These are phyloP conservation scores for Russula compacta DNA, from an alignment of 768 basidiomycete species.

Conservation along the genomic window DNA sequence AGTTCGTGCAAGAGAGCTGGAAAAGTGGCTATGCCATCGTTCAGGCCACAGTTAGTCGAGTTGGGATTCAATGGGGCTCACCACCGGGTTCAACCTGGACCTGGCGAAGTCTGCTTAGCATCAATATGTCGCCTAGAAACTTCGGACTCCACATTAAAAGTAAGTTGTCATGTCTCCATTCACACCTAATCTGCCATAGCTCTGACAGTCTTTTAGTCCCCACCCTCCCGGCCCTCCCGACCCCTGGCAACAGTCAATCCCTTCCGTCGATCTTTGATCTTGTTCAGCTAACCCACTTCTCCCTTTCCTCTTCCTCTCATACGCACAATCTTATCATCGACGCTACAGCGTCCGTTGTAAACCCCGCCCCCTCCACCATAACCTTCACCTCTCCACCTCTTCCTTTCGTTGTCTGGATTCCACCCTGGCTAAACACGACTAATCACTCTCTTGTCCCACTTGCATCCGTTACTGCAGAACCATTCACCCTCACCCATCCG, in stretches of 20 bases:
- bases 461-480: slow-evolving; percentile 44
- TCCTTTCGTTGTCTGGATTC: slow-evolving; percentile 54
- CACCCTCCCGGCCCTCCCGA: slow-evolving; percentile 54
- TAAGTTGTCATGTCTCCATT: slow-evolving; percentile 27
- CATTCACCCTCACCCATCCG: slow-evolving; percentile 55
- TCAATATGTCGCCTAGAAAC: neutral
- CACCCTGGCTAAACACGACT: slow-evolving; percentile 21
- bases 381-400: slow-evolving; percentile 45
- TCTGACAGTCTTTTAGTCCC: slow-evolving; percentile 39
- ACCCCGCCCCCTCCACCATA: slow-evolving; percentile 46
- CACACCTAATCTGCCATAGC: slow-evolving; percentile 7
- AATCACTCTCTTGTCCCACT: slow-evolving; percentile 32
- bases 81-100: neutral
- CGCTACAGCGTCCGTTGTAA: slow-evolving; percentile 48
- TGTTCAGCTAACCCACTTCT: slow-evolving; percentile 51
- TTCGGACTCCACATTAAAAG: slow-evolving; percentile 40
- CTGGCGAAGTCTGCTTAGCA: slow-evolving; percentile 11
- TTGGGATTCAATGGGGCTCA: slow-evolving; percentile 2
- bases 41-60: neutral
- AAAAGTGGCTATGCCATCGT: neutral
- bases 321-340: slow-evolving; percentile 24
- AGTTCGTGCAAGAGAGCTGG: slow-evolving; percentile 16
- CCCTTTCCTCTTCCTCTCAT: slow-evolving; percentile 32
- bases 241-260: slow-evolving; percentile 40
- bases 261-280: slow-evolving; percentile 52